Evolutionary conservation across 495 filamentous ascomycete genomes (phyloP).

Genomic region (Neurospora sp.): DNA sequence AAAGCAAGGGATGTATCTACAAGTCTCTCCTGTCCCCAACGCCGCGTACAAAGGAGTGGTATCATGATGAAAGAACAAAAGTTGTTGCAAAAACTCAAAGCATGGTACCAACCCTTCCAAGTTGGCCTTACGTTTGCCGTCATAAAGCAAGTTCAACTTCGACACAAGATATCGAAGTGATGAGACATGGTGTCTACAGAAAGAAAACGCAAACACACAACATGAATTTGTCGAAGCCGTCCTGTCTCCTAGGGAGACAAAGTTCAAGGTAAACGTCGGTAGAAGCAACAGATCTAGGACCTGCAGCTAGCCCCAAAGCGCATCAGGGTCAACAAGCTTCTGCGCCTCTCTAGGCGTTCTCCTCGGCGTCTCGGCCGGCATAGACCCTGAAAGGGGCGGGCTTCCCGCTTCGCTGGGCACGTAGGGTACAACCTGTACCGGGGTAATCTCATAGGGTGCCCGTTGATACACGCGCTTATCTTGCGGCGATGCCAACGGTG

Average conservation of each 20-base stretch:
- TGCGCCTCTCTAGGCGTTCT: neutral
- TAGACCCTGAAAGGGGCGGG: neutral
- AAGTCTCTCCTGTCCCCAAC: neutral
- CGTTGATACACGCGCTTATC: conserved; percentile 11
- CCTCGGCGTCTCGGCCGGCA: neutral
- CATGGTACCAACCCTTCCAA: neutral
- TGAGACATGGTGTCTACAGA: neutral
- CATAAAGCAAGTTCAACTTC: neutral
- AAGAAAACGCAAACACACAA: neutral
- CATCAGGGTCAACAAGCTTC: conserved; percentile 11
- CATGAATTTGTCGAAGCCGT: neutral
- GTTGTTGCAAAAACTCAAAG: neutral
- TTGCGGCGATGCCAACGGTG: conserved; percentile 7
- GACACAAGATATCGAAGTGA: neutral
- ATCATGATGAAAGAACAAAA: neutral
- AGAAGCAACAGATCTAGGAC: neutral
- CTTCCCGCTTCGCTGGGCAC: conserved; percentile 2
- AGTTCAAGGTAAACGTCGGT: neutral
- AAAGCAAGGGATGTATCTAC: neutral
- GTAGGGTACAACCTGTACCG: conserved; percentile 3
- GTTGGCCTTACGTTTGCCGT: neutral
- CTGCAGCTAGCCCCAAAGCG: conserved; percentile 6
- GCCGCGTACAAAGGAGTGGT: neutral
- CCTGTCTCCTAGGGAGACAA: neutral
- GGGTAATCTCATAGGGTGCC: conserved; percentile 3